A percentile compares a stretch with the other conserved stretches of the same genome.
phyloP scores from a whole-genome alignment of 176 grass and related monocot species.

The Tillandsia fasciculata region DNA sequence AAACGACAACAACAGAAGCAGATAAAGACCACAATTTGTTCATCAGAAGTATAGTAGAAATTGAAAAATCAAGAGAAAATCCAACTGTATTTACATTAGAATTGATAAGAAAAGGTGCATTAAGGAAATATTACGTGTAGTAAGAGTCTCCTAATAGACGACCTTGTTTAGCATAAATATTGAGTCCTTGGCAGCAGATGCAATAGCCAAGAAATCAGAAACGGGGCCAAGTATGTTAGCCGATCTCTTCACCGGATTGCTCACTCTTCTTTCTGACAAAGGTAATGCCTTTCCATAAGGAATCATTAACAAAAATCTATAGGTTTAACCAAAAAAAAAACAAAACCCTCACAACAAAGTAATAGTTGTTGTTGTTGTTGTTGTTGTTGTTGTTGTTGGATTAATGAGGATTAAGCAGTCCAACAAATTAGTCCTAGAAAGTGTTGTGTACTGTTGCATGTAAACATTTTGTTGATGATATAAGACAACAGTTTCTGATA shows the following conservation, averaged over 20 bases:
- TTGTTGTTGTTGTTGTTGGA: too few species aligned
- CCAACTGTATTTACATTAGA: slow-evolving; percentile 4
- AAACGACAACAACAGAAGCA: neutral
- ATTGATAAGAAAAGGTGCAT: slow-evolving; percentile 1
- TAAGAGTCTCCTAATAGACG: neutral
- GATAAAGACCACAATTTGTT: neutral
- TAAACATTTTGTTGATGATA: too few species aligned
- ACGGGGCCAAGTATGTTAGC: slow-evolving; percentile 1
- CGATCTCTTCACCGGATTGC: slow-evolving; percentile 6
- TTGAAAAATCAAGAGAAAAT: neutral
- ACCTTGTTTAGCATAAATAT: slow-evolving; percentile 18
- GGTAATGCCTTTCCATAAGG: neutral
- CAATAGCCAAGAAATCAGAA: neutral
- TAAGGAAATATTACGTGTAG: neutral
- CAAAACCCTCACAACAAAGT: too few species aligned
- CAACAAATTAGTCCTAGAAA: too few species aligned
- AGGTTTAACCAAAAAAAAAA: too few species aligned
- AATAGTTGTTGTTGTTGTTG: too few species aligned
- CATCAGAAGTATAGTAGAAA: neutral
- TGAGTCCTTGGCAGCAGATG: neutral
- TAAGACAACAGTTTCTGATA: too few species aligned
- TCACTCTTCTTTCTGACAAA: slow-evolving; percentile 21
- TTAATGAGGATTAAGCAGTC: too few species aligned
- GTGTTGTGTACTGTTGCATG: too few species aligned
- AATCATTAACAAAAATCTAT: too few species aligned